phyloP scores from a whole-genome alignment of 2,329 filamentous ascomycete species.

The Rasamsonia emersonii region DNA sequence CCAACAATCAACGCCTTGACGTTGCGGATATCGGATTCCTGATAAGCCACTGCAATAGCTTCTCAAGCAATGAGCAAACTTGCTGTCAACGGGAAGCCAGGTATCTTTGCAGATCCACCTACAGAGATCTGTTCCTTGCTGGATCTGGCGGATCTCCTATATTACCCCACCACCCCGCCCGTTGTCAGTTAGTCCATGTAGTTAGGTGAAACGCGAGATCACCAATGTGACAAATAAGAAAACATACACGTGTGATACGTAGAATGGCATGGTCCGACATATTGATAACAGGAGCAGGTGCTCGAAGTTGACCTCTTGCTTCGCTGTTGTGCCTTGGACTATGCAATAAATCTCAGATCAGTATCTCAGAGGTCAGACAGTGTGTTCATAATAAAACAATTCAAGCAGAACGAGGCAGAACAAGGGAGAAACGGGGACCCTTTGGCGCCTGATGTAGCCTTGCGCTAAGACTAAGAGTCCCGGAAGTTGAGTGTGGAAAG shows the following conservation, averaged over 20 bases:
- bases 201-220: constrained; percentile 2
- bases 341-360: constrained; percentile 1
- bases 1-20: constrained; percentile 84
- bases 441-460: too few relatives aligned
- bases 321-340: constrained; percentile 2
- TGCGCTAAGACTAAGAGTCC: too few relatives aligned
- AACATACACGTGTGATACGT: constrained; percentile 69
- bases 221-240: constrained; percentile 1
- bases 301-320: background rate
- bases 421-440: too few relatives aligned
- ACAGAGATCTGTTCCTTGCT: constrained; percentile 78
- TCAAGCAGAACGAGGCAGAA: too few relatives aligned
- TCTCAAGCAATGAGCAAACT: too few relatives aligned
- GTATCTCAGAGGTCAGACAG: too few relatives aligned
- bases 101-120: too few relatives aligned
- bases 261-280: constrained; percentile 84
- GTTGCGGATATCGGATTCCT: constrained; percentile 80
- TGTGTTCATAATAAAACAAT: too few relatives aligned
- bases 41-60: constrained; percentile 81
- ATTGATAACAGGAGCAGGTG: constrained; percentile 2
- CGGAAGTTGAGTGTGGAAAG: too few relatives aligned
- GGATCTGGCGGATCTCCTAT: constrained; percentile 77
- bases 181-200: constrained; percentile 1
- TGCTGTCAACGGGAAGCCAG: too few relatives aligned
- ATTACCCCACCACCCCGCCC: constrained; percentile 7